phyloP scores from a whole-genome alignment of 2,329 filamentous ascomycete species.

The Talaromyces rugulosus region DNA sequence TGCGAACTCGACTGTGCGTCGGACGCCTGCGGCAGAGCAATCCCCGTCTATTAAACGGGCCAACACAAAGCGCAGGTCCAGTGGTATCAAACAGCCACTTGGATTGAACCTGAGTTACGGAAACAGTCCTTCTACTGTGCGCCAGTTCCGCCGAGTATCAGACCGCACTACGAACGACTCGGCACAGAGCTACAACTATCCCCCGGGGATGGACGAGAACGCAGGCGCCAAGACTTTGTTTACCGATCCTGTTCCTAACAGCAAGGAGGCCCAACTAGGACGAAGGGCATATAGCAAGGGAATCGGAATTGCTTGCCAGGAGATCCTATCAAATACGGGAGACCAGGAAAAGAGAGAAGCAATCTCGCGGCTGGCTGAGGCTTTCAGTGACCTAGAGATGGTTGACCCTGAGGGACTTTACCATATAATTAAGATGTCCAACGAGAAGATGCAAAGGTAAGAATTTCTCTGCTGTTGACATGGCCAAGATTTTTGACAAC shows the following conservation, averaged over 20 bases:
- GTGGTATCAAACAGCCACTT: constrained; percentile 67
- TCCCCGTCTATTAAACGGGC: constrained; percentile 40
- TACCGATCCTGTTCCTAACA: constrained; percentile 31
- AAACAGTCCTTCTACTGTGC: constrained; percentile 85
- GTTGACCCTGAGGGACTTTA: constrained; percentile 88
- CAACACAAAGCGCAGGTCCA: constrained; percentile 40
- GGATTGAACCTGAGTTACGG: constrained; percentile 90
- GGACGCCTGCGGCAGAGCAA: constrained; percentile 41
- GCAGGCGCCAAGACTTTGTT: constrained; percentile 31
- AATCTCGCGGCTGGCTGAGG: constrained; percentile 75
- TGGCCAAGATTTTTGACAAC: neutral
- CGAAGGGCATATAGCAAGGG: constrained; percentile 76
- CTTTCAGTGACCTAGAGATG: constrained; percentile 77
- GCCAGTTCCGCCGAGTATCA: constrained; percentile 85
- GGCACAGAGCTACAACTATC: constrained; percentile 21
- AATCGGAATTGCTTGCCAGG: constrained; percentile 76
- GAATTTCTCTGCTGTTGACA: constrained; percentile 7
- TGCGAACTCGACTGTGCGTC: constrained; percentile 54
- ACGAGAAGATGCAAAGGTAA: constrained; percentile 62
- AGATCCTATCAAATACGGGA: constrained; percentile 76
- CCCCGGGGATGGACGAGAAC: constrained; percentile 37
- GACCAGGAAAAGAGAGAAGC: constrained; percentile 73
- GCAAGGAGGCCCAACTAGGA: constrained; percentile 80
- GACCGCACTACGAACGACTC: constrained; percentile 50
- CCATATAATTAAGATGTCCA: constrained; percentile 72